Evolutionary conservation across 129 eudicot genomes (phyloP).

Genomic region (Helichrysum umbraculigerum): DNA sequence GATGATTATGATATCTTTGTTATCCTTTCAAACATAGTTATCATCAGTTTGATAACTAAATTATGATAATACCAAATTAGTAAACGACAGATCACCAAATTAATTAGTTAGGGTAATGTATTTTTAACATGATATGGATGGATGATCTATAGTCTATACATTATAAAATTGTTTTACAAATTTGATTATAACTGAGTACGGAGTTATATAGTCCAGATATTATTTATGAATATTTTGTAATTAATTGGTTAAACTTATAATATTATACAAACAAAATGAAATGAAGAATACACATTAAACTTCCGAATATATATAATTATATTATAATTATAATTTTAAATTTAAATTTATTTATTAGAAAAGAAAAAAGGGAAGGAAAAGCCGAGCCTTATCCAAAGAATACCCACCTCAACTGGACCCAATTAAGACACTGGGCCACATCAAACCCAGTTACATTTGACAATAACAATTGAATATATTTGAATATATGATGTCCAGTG

Average conservation of each 20-base stretch:
- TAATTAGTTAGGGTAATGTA: slow-evolving; percentile 21
- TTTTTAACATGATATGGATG: neutral
- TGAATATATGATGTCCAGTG: neutral
- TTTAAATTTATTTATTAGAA: too few species aligned
- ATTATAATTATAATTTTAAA: too few species aligned
- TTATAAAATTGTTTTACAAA: too few species aligned
- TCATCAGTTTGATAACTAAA: slow-evolving; percentile 19
- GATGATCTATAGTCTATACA: too few species aligned
- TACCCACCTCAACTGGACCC: neutral
- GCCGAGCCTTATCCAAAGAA: neutral
- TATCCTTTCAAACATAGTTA: slow-evolving; percentile 18
- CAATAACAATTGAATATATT: neutral
- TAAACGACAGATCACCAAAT: slow-evolving; percentile 25
- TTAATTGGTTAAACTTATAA: too few species aligned
- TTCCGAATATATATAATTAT: too few species aligned
- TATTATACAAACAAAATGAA: too few species aligned
- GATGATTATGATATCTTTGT: slow-evolving; percentile 15
- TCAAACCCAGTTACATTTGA: neutral
- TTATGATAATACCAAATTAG: slow-evolving; percentile 22
- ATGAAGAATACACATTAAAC: too few species aligned
- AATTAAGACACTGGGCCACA: neutral
- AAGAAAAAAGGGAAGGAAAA: too few species aligned
- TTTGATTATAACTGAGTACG: too few species aligned
- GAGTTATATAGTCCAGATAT: too few species aligned
- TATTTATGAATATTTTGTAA: too few species aligned